Conservation (phyloP, 1,139 yeast species). For the Taphrina pruni region DNA sequence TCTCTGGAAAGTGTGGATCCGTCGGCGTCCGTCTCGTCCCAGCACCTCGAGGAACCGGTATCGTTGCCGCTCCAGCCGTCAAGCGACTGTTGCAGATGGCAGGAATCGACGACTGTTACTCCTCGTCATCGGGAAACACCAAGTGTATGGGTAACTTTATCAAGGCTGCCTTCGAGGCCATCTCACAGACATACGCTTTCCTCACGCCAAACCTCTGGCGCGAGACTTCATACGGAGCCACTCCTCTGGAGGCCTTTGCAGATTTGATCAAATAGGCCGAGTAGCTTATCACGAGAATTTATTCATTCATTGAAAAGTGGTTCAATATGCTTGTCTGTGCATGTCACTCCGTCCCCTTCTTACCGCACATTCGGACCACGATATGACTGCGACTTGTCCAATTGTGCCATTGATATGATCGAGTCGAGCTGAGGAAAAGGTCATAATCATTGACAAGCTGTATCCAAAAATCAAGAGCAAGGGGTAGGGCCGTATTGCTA, state of each 20-base stretch:
- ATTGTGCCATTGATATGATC: no score
- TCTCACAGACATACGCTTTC: conserved; percentile 97
- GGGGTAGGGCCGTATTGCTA: no score
- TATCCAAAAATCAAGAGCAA: no score
- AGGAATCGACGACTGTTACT: conserved; percentile 99
- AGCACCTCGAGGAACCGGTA: conserved; percentile 99
- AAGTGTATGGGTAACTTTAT: conserved; percentile 99
- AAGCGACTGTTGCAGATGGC: conserved; percentile 98
- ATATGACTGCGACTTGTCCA: no score
- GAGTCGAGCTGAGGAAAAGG: no score
- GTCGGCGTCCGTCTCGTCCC: conserved; percentile 98
- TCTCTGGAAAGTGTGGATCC: conserved; percentile 71
- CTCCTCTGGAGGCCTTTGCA: conserved; percentile 44
- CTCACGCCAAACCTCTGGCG: conserved; percentile 99
- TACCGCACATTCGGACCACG: no score
- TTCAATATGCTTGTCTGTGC: no score
- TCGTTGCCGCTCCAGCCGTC: conserved; percentile 99
- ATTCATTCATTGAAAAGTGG: neutral
- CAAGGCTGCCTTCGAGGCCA: conserved; percentile 99
- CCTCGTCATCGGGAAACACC: conserved; percentile 98
- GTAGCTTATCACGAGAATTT: neutral
- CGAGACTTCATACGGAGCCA: conserved; percentile 56
- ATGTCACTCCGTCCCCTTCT: no score
- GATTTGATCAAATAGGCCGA: conserved; percentile 40
- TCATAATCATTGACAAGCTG: no score